Percentiles rank a stretch among this genome's conserved stretches.
Evolutionary conservation across 2,329 filamentous ascomycete genomes (phyloP).

Genomic region (Pyrenochaeta sp.): DNA sequence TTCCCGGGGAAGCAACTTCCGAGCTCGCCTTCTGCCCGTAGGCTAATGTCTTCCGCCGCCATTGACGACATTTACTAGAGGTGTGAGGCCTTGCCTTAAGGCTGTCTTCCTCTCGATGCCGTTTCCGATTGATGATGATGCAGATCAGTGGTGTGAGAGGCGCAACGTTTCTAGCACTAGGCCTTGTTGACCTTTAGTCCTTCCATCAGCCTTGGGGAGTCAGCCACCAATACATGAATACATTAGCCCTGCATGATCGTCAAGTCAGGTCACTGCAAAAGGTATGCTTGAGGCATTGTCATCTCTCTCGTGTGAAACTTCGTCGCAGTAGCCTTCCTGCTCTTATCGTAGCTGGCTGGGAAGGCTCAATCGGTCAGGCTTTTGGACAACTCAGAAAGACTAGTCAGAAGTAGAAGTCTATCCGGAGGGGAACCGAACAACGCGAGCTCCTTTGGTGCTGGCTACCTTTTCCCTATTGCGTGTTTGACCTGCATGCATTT

Average conservation of each 20-base stretch:
- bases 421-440: slow-evolving; percentile 24
- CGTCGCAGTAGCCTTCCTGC: slow-evolving; percentile 3
- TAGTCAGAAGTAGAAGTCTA: slow-evolving; percentile 9
- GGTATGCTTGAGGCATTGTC: slow-evolving; percentile 27
- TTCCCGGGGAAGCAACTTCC: not conserved
- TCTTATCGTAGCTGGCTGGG: slow-evolving; percentile 25
- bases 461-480: slow-evolving; percentile 2
- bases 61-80: not conserved
- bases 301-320: slow-evolving; percentile 27
- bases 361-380: slow-evolving; percentile 11
- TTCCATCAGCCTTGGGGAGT: slow-evolving; percentile 26
- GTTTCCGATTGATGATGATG: slow-evolving; percentile 20
- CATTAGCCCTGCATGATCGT: slow-evolving; percentile 48
- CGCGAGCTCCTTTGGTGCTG: slow-evolving; percentile 1
- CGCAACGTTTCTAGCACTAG: slow-evolving; percentile 18
- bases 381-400: slow-evolving; percentile 1
- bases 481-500: slow-evolving; percentile 13
- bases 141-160: slow-evolving; percentile 8
- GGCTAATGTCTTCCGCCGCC: slow-evolving; percentile 18
- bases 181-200: slow-evolving; percentile 9
- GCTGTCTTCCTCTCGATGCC: slow-evolving; percentile 5
- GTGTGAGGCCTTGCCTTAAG: slow-evolving; percentile 4
- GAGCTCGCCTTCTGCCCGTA: slow-evolving; percentile 13
- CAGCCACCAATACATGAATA: slow-evolving; percentile 49
- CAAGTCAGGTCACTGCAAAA: slow-evolving; percentile 27